Evolutionary conservation across 2,329 filamentous ascomycete species (phyloP), one percentile per base, ranked within the genome.

Genomic region (Dactylonectria macrodidyma): DNA sequence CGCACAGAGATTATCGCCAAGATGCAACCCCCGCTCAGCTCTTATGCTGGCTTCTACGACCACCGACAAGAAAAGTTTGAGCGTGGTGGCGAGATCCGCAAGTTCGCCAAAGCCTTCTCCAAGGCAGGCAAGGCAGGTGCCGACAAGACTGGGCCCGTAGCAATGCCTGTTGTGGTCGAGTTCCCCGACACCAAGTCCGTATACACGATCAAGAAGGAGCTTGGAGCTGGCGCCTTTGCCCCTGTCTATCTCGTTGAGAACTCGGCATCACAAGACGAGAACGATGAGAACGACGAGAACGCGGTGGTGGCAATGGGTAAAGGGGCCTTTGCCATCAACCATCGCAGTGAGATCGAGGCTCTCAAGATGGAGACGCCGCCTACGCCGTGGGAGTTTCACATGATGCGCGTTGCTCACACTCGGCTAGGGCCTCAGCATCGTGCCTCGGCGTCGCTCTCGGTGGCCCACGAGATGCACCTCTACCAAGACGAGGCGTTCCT

Each of bases 291-390:
- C 36, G 80, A 84, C 19, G 84, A 88, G 16, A 85, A 88, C 36
- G 59, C 79, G 74, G 60, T 79, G 76, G 44, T 84, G 4, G 84
- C 84, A 63, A 89, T 92, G 87, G 89, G 91, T 63, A 90, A 89
- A 75, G 87, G 90, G 34, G 81, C 85, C 12, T 89, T 91, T 76
- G 84, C 88, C n/a, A 76, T 85, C 10, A 84, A 83, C 38, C 83
- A 84, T 52, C 90, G 93, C 48, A 84, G 84, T 50, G 71, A 84
- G 1, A 86, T 96, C 5, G 95, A 98, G 80, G 96, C 96, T 1
- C 86, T 99, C 74, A 99, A 99, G 82, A 95, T 97, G 90, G 96
- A 99, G 82, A 89, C 92, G 36, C 94, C 95, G 1, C 93, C 95
- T 0, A 92, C 91, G 5, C 87, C 93, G 0, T 99, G 96, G 96